Percentiles rank a stretch among this genome's conserved stretches.
Evolutionary conservation across 2,329 filamentous ascomycete species (phyloP).

Genomic region (Bipolaris sorokiniana): DNA sequence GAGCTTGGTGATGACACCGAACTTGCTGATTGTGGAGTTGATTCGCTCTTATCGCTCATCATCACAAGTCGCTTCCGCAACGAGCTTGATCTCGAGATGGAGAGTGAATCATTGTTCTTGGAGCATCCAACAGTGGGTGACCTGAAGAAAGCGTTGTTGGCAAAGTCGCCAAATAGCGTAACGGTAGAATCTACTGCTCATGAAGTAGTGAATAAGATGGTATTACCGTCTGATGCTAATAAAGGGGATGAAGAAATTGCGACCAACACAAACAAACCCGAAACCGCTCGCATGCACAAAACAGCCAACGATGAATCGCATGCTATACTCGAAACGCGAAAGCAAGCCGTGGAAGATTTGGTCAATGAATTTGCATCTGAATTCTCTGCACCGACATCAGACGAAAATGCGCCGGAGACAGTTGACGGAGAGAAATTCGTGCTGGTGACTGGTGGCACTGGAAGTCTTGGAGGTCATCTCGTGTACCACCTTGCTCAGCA

Average conservation of each 20-base stretch:
- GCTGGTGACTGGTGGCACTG: constrained; percentile 49
- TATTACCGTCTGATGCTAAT: background rate
- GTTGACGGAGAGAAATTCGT: constrained; percentile 26
- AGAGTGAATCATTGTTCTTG: background rate
- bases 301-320: background rate
- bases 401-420: background rate
- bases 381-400: background rate
- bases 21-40: constrained; percentile 44
- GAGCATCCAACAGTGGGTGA: constrained; percentile 65
- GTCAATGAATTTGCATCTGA: background rate
- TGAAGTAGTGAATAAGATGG: background rate
- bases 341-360: background rate
- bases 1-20: constrained; percentile 24
- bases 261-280: background rate
- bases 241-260: background rate
- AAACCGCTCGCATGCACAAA: background rate
- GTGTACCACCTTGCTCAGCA: constrained; percentile 36
- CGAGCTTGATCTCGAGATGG: constrained; percentile 24
- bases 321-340: background rate
- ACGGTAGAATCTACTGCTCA: background rate
- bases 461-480: constrained; percentile 49
- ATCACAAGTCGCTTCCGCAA: constrained; percentile 22
- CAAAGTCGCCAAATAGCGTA: background rate
- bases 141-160: constrained; percentile 62
- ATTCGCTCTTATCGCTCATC: constrained; percentile 40